Percentiles rank a stretch among this genome's conserved stretches.
Evolutionary conservation across 139 green algal species (phyloP).

Genomic region (Mesotaenium endlicherianum): DNA sequence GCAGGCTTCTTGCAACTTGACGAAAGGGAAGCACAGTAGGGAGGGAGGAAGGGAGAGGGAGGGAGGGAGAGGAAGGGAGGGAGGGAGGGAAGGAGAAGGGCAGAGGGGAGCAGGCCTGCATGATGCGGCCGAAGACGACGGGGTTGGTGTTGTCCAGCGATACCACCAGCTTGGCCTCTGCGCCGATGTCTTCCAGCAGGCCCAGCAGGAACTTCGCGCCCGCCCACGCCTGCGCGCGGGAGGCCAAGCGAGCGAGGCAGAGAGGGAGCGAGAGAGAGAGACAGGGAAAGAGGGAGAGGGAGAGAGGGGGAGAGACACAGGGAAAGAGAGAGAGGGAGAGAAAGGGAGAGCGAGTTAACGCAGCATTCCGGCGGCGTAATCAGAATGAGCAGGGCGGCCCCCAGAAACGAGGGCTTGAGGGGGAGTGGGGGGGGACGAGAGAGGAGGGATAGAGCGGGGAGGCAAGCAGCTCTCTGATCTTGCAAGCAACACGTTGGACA

Average conservation of each 20-base stretch:
- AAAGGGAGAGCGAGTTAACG: neutral
- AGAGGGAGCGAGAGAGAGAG: no score
- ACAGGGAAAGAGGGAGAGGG: no score
- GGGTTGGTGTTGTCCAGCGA: slow-evolving; percentile 55
- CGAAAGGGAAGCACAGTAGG: neutral
- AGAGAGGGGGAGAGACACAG: slow-evolving; percentile 2
- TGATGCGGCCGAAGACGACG: slow-evolving; percentile 26
- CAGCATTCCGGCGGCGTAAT: no score
- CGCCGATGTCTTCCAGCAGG: slow-evolving; percentile 79
- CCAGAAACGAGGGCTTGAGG: no score
- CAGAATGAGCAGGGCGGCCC: no score
- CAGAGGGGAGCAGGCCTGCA: slow-evolving; percentile 14
- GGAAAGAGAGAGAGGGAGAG: neutral
- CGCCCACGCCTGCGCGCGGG: slow-evolving; percentile 60
- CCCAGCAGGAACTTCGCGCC: slow-evolving; percentile 84
- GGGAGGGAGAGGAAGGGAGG: neutral
- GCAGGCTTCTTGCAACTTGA: neutral
- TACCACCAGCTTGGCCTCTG: slow-evolving; percentile 76
- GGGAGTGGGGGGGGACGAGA: no score
- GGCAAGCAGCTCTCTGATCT: no score
- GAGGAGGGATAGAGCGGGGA: no score
- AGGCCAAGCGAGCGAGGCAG: neutral
- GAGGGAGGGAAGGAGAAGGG: neutral
- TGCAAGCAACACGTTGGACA: no score
- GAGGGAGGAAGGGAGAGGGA: neutral